Base-by-base conservation (phyloP, 441 rosid species). In the Populus hybrid region DNA sequence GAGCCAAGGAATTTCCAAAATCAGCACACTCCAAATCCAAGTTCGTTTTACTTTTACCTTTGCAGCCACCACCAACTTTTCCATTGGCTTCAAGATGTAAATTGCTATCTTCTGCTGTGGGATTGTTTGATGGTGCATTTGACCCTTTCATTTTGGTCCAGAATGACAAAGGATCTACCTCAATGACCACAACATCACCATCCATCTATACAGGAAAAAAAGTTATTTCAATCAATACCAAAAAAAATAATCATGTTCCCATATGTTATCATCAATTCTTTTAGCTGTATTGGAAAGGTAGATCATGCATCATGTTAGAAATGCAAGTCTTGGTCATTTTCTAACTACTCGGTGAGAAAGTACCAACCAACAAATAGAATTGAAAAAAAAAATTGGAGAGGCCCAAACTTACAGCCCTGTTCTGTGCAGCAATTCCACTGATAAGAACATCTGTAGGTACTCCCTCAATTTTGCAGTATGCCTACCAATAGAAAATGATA, bases 121-220 rank as follows among this genome's bases (percentile, higher is more conserved):
- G 63, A 84, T 72, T 83, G 79, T 81, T 83, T 2, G 84, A 69
- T 74, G 80, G 78, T 72, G 84, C 85, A 79, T 61, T 76, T 72
- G 86, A 86, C 30, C 98, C 99, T 86, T 92, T 95, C 94, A 93
- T 92, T 86, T 86, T 91, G 73, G 92, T 84, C 99, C 99, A 93
- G 26, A 76, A 72, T 57, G 86, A 79, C 72, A 89, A 63, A 32
- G 92, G 95, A 83, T 93, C 96, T 72, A 95, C 77, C 86, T 87
- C 86, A 73, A 95, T 79, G 73, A 83, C 87, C 76, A 94, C 99
- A 66, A 26, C 38, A 80, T 95, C 99, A 78, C 98, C 98, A 80
- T 92, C 94, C 40, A 95, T 87, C 99, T 95, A 84, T 32, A 75
- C 2, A 70, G 67, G 4, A 30, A 57, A 77, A 83, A 79, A 28